phyloP scores from a whole-genome alignment of 805 yeast species.

The Candida orba region DNA sequence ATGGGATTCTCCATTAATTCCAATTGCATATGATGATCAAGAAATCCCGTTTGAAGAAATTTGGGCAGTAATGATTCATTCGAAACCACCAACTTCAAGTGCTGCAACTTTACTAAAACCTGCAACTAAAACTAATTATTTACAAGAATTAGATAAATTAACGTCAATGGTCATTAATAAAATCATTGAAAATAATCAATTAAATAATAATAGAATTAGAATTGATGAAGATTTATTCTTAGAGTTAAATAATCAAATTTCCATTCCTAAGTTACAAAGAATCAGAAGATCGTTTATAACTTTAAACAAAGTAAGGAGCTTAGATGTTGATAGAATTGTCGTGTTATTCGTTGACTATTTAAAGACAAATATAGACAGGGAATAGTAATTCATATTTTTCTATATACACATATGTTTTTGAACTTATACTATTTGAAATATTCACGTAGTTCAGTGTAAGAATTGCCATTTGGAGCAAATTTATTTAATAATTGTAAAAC shows the following conservation, averaged over 20 bases:
- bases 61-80: slow-evolving; percentile 48
- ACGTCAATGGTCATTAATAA: slow-evolving; percentile 61
- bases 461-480: slow-evolving; percentile 10
- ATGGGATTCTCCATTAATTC: slow-evolving; percentile 92
- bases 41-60: slow-evolving; percentile 58
- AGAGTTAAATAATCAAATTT: slow-evolving; percentile 52
- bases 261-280: slow-evolving; percentile 76
- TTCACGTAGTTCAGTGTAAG: slow-evolving; percentile 11
- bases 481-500: slow-evolving; percentile 7
- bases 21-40: slow-evolving; percentile 49
- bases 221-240: slow-evolving; percentile 39
- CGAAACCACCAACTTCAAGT: slow-evolving; percentile 65
- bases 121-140: slow-evolving; percentile 66
- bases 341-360: slow-evolving; percentile 75
- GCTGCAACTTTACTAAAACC: slow-evolving; percentile 80
- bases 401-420: not conserved
- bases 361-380: slow-evolving; percentile 40
- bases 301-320: slow-evolving; percentile 69
- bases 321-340: slow-evolving; percentile 61
- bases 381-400: slow-evolving; percentile 3
- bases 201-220: slow-evolving; percentile 33
- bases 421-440: not conserved
- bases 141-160: slow-evolving; percentile 68
- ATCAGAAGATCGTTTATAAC: slow-evolving; percentile 76
- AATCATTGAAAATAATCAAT: slow-evolving; percentile 55